phyloP scores from a whole-genome alignment of 2,329 filamentous ascomycete genomes.

The Ophiocordyceps sinensis region DNA sequence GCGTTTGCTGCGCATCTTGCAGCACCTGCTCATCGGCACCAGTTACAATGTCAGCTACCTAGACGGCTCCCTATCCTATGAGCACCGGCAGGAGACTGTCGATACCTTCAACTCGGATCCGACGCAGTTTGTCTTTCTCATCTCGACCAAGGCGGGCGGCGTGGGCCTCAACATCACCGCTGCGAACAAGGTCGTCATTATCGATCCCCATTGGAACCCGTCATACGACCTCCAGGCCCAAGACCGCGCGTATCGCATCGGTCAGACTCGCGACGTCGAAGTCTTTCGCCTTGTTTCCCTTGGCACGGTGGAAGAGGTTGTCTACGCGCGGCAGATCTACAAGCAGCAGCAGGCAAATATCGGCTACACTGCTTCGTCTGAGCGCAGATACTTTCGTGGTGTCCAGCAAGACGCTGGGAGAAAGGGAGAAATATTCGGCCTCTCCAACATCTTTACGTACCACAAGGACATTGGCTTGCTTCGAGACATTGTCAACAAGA shows the following conservation, averaged over 20 bases:
- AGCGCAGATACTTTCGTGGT: constrained; percentile 89
- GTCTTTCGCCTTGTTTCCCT: constrained; percentile 84
- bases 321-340: constrained; percentile 94
- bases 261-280: constrained; percentile 83
- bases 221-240: constrained; percentile 90
- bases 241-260: constrained; percentile 90
- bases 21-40: constrained; percentile 74
- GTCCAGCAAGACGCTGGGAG: constrained; percentile 72
- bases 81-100: constrained; percentile 68
- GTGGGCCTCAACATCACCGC: constrained; percentile 94
- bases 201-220: constrained; percentile 97
- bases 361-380: constrained; percentile 81
- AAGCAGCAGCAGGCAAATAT: constrained; percentile 99
- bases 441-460: constrained; percentile 75
- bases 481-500: constrained; percentile 95
- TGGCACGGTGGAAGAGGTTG: constrained; percentile 92
- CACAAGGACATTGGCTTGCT: constrained; percentile 67
- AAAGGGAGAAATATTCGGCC: constrained; percentile 88
- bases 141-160: constrained; percentile 85
- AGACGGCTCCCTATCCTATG: constrained; percentile 70
- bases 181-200: constrained; percentile 93
- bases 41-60: constrained; percentile 85
- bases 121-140: constrained; percentile 83
- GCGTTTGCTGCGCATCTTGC: constrained; percentile 66
- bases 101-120: constrained; percentile 86